Base-by-base conservation (phyloP, 1,139 yeast species). In the Geotrichum cucujoidarum region DNA sequence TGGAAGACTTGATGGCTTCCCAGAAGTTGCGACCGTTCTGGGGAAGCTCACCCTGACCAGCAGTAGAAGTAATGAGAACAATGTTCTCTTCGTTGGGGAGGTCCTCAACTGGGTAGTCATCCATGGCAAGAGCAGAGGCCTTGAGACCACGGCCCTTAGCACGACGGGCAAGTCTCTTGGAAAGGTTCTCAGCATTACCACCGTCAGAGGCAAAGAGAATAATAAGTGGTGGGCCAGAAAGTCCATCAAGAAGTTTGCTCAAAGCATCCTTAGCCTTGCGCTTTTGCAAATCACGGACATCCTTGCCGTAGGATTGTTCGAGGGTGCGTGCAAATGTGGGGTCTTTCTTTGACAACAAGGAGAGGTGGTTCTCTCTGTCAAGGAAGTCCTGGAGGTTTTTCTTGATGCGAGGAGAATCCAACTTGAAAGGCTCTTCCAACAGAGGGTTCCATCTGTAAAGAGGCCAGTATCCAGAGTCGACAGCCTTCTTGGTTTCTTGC, bases 1-100 rank as follows among this genome's bases (percentile, higher is more conserved):
- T 77, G 25, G 85, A 68, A 50, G 71, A 69, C 68, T 87, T 89
- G 57, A 90, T 68, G 35, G 77, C 77, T 59, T 89, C 97, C 97
- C 97, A 90, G 63, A 89, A 82, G 48, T 74, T 77, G 60, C 90
- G 87, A 68, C 97, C 97, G 65, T 89, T 92, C 58, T 88, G 92
- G 40, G 97, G 97, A 71, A 90, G 83, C 68, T 90, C 97, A 74
- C 97, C 97, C 74, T 90, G 97, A 55, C 97, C 97, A 6, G 96
- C 90, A 45, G 97, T 90, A 3, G 97, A 87, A 22, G 92, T 74
- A 45, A 90, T 74, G 58, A 90, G 83, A 16, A 87, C 81, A 53
- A 90, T 77, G 65, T 88, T 87, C 53, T 86, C 86, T 66, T 87
- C 96, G 44, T 78, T 75, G 31, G 88, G 80, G 53, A 90, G 73